Evolutionary conservation across 306 rosid genomes (phyloP).

Genomic region (Benincasa hispida): DNA sequence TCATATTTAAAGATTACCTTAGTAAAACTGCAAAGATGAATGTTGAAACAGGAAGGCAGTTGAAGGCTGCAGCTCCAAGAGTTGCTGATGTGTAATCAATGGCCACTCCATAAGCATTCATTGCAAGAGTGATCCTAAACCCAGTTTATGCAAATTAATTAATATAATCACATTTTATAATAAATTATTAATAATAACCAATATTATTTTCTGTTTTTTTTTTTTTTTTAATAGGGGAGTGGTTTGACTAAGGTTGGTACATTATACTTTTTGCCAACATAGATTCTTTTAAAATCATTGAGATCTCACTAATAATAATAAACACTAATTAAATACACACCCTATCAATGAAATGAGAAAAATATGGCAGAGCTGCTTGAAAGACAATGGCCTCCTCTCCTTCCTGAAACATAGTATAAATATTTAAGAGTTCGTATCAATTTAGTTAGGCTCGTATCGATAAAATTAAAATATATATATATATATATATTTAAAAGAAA

Average conservation of each 20-base stretch:
- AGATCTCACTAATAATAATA: too few species aligned
- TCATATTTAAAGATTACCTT: background rate
- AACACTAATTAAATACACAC: constrained; percentile 13
- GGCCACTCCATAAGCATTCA: constrained; percentile 9
- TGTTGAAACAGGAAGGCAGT: constrained; percentile 70
- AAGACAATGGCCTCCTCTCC: constrained; percentile 49
- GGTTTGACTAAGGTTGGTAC: too few species aligned
- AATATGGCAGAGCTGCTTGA: constrained; percentile 54
- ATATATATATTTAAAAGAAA: background rate
- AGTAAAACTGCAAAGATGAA: constrained; percentile 61
- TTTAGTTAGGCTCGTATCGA: too few species aligned
- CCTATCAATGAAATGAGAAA: constrained; percentile 53
- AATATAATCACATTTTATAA: too few species aligned
- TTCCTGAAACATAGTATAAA: constrained; percentile 8
- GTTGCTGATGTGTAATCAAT: constrained; percentile 9
- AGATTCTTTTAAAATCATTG: too few species aligned
- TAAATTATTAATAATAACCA: too few species aligned
- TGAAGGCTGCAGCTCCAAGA: constrained; percentile 43
- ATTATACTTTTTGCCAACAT: too few species aligned
- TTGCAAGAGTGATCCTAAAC: background rate
- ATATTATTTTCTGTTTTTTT: too few species aligned
- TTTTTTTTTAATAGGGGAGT: too few species aligned
- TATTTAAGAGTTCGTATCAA: too few species aligned
- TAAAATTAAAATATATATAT: too few species aligned
- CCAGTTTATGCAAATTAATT: too few species aligned